These are phyloP conservation scores for Dactylellina leptospora DNA, from an alignment of 2,329 filamentous ascomycete species.

Conservation along the genomic window DNA sequence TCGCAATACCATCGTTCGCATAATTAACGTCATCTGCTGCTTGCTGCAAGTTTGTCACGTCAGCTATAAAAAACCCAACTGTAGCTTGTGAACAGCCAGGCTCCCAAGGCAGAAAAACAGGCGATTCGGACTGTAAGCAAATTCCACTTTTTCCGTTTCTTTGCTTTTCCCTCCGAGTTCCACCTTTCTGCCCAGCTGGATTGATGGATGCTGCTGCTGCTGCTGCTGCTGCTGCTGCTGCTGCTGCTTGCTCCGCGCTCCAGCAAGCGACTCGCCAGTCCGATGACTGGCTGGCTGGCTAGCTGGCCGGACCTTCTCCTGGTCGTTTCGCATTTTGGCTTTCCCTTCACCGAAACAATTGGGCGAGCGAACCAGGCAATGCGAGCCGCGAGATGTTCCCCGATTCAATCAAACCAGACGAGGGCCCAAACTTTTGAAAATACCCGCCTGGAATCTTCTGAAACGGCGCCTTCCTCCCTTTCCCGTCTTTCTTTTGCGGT, in stretches of 20 bases:
- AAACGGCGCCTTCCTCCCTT: conserved; percentile 16
- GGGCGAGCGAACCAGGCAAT: conserved; percentile 40
- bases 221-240: too few species aligned
- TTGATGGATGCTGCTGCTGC: too few species aligned
- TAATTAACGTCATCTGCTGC: conserved; percentile 36
- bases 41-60: conserved; percentile 28
- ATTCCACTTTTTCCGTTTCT: conserved; percentile 7
- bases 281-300: conserved; percentile 3
- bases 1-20: conserved; percentile 1
- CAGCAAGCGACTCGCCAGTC: conserved; percentile 2
- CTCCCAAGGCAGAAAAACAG: conserved; percentile 14
- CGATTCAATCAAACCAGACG: conserved; percentile 15
- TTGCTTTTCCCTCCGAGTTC: background rate
- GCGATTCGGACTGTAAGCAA: conserved; percentile 11
- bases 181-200: background rate
- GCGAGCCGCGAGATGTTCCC: conserved; percentile 24
- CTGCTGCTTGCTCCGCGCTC: background rate
- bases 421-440: conserved; percentile 21
- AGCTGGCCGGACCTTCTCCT: conserved; percentile 15
- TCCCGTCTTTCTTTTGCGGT: background rate
- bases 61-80: conserved; percentile 13
- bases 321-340: conserved; percentile 31
- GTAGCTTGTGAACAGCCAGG: conserved; percentile 10
- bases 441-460: conserved; percentile 43
- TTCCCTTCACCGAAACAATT: conserved; percentile 33